Base-by-base conservation (phyloP, 331 rosid species). In the Acacia pycnantha region DNA sequence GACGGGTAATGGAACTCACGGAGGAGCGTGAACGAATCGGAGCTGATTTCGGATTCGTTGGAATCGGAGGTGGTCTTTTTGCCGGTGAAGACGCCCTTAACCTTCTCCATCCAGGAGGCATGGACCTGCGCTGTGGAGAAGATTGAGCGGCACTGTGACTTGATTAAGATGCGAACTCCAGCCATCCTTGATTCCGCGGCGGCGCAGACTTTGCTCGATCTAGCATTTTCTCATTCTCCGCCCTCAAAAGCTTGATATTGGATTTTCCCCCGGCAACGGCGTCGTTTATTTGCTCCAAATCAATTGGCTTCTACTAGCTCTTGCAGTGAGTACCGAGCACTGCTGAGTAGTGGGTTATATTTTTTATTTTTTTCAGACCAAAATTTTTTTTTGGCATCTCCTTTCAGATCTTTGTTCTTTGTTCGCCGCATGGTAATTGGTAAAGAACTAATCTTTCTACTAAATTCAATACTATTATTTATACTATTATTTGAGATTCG, bases 71-170 rank as follows among this genome's bases (percentile, higher is more conserved):
- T 37, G 79, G 76, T 22, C 64, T 87, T 89, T 47, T 89, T 68
- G 37, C 98, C 97, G 14, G 97, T 90, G 81, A 95, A 84, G 88
- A 79, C 94, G 8, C 89, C 94, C 87, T 93, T 95, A 50, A 93
- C 81, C 94, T 84, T 93, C 70, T 86, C 79, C 86, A 92, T 71
- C 98, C 98, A 95, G 85, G 94, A 91, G 80, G 47, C 73, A 3
- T 88, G 89, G 18, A 93, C 86, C 29, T 82, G 93, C 40, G 86
- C 40, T 24, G 98, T 89, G 43, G 84, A 86, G 93, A 62, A 90
- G 59, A 95, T 89, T 77, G 87, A 82, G 1, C 98, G 94, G 81
- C 44, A 27, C 35, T 80, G 89, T 19, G 74, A 48, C 12, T 73
- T 89, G 85, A 66, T 78, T 50, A 85, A 41, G 74, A 83, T 80